Base-by-base conservation (phyloP, 306 rosid species). In the Adenanthera pavonina region DNA sequence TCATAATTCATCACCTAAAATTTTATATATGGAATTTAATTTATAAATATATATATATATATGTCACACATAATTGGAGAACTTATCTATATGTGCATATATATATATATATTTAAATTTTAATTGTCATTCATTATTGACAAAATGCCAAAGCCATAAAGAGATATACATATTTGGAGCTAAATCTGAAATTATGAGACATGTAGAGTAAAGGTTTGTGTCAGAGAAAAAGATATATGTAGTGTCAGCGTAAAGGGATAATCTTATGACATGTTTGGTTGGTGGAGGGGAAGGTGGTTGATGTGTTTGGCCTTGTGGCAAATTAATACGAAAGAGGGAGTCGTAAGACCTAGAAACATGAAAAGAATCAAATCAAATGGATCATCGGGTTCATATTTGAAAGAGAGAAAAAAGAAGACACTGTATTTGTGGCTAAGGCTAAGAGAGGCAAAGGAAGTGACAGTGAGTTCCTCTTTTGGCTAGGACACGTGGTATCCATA, bases 401-500 rank as follows among this genome's bases (percentile, higher is more conserved):
- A 78, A 81, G 80, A 51, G 73, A 47, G 17, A 7, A 20, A 69
- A 19, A 38, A 16, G 2, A 15, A 35, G 8, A 16, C 5, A 66
- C 7, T 7, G 4, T 60, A 15, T 60, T 17, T 35, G 25, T 40
- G 51, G 72, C 72, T 47, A 79, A 76, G 43, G 34, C 44, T 44
- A 36, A 8, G 14, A 5, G 69, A 15, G 71, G 13, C 3, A 66
- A 66, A 38, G 10, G 49, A 80, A 74, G 81, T 38, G 72, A 65
- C 65, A 69, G 38, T 74, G 80, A 25, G 72, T 35, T 72, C 56
- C 76, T 15, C 53, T 25, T 25, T 25, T 25, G 30, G 30, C 30
- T 25, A 25, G 30, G 86, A 87, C 91, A 85, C 86, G 85, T 87
- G 87, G 89, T 69, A 34, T 62, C 84, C 74, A 69, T 20, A 87